These are phyloP conservation scores for Colletotrichum musicola DNA, from an alignment of 2,329 filamentous ascomycete genomes.

Conservation along the genomic window DNA sequence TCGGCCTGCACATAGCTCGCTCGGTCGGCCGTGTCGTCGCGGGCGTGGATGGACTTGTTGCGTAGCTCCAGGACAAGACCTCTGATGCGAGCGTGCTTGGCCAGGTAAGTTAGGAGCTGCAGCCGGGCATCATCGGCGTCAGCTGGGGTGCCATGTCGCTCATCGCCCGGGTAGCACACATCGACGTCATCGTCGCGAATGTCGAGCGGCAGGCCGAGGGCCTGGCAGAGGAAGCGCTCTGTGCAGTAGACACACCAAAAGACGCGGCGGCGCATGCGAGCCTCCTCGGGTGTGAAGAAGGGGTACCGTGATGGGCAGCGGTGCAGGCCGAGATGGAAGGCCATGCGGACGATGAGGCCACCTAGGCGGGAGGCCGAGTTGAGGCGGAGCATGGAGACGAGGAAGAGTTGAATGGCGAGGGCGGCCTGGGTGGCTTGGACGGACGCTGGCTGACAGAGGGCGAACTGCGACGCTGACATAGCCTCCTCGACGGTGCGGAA, in stretches of 20 bases:
- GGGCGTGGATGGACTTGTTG: conserved; percentile 62
- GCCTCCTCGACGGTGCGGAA: conserved; percentile 64
- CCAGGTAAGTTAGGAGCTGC: conserved; percentile 53
- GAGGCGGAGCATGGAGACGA: conserved; percentile 67
- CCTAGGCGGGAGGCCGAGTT: conserved; percentile 69
- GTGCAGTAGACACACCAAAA: conserved; percentile 70
- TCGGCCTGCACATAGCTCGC: conserved; percentile 61
- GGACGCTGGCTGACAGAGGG: conserved; percentile 61
- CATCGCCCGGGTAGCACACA: conserved; percentile 65
- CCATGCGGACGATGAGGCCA: conserved; percentile 66
- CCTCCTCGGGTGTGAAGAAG: conserved; percentile 61
- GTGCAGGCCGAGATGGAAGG: conserved; percentile 70
- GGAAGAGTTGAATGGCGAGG: conserved; percentile 65
- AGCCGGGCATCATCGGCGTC: conserved; percentile 47
- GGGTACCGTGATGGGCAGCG: conserved; percentile 66
- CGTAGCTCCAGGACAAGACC: conserved; percentile 65
- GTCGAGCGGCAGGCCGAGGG: conserved; percentile 66
- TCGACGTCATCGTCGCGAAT: conserved; percentile 70
- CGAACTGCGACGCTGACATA: conserved; percentile 60
- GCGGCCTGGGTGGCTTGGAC: conserved; percentile 63
- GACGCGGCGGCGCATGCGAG: conserved; percentile 61
- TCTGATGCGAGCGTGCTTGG: conserved; percentile 62
- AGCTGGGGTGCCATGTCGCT: conserved; percentile 52
- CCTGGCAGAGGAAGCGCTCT: conserved; percentile 68
- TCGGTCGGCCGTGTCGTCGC: conserved; percentile 56